Evolutionary conservation across 805 yeast genomes (phyloP).

Genomic region (Jamesozyma spencerorum): DNA sequence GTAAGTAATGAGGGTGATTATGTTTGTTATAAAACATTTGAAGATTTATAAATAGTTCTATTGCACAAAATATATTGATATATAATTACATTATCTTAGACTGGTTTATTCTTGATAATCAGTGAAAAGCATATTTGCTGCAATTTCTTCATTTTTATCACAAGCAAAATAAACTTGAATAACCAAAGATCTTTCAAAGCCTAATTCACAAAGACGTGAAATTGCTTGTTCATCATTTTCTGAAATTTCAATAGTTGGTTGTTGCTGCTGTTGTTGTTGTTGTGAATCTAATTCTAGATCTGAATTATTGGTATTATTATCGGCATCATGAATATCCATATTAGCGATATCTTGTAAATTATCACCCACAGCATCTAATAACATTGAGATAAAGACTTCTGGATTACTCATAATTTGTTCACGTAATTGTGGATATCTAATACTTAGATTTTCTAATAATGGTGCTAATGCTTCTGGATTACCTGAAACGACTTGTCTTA

Average conservation of each 20-base stretch:
- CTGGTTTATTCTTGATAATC: constrained; percentile 34
- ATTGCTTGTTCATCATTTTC: constrained; percentile 87
- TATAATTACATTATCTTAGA: neutral
- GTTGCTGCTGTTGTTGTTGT: neutral
- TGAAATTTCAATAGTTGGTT: constrained; percentile 47
- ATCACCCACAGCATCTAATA: constrained; percentile 50
- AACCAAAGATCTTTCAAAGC: constrained; percentile 80
- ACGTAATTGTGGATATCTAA: constrained; percentile 77
- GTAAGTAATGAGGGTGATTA: constrained; percentile 17
- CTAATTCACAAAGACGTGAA: constrained; percentile 79
- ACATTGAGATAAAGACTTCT: constrained; percentile 72
- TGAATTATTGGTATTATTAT: constrained; percentile 29
- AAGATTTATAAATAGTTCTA: constrained; percentile 3
- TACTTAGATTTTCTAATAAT: constrained; percentile 70
- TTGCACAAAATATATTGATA: neutral
- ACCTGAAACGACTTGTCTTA: constrained; percentile 70
- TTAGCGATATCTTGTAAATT: constrained; percentile 39
- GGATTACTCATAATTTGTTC: constrained; percentile 74
- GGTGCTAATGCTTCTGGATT: constrained; percentile 86
- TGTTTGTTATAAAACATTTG: constrained; percentile 4
- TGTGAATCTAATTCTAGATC: neutral
- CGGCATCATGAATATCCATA: constrained; percentile 17
- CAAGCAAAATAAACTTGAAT: constrained; percentile 95
- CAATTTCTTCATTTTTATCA: constrained; percentile 92
- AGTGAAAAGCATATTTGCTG: constrained; percentile 82